A percentile compares a stretch with the other conserved stretches of the same genome.
Evolutionary conservation across 2,329 filamentous ascomycete genomes (phyloP).

Genomic region (Penicillium capsulatum): DNA sequence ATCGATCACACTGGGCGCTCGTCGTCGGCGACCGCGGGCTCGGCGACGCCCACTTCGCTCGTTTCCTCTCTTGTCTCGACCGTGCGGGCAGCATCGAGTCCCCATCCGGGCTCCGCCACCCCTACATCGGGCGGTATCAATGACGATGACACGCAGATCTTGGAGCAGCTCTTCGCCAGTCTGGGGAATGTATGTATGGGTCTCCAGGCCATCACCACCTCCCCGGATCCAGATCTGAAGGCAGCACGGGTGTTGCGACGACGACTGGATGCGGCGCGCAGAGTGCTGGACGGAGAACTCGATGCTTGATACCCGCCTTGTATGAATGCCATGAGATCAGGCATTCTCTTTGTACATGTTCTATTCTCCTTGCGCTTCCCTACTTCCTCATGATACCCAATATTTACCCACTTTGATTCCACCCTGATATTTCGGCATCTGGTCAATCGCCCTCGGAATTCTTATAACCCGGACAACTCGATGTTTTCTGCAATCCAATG

Average conservation of each 20-base stretch:
- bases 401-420: slow-evolving; percentile 7
- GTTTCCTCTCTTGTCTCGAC: slow-evolving; percentile 38
- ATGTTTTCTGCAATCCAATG: too few species aligned
- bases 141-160: slow-evolving; percentile 54
- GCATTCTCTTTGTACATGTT: slow-evolving; percentile 8
- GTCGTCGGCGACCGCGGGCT: slow-evolving; percentile 24
- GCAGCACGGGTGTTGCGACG: slow-evolving; percentile 62
- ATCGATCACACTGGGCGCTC: slow-evolving; percentile 27
- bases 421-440: neutral
- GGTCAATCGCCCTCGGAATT: neutral
- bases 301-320: slow-evolving; percentile 29
- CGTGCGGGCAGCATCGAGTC: slow-evolving; percentile 33
- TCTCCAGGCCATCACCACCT: slow-evolving; percentile 47
- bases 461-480: neutral
- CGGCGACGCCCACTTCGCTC: slow-evolving; percentile 32
- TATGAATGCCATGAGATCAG: neutral
- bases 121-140: slow-evolving; percentile 36
- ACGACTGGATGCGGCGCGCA: slow-evolving; percentile 69
- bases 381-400: slow-evolving; percentile 20
- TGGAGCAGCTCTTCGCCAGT: slow-evolving; percentile 52
- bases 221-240: slow-evolving; percentile 52
- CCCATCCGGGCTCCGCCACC: slow-evolving; percentile 20
- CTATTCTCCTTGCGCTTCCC: slow-evolving; percentile 6
- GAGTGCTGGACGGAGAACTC: slow-evolving; percentile 67
- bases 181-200: slow-evolving; percentile 48